phyloP scores from a whole-genome alignment of 345 rosid species.

The Populus euphratica region DNA sequence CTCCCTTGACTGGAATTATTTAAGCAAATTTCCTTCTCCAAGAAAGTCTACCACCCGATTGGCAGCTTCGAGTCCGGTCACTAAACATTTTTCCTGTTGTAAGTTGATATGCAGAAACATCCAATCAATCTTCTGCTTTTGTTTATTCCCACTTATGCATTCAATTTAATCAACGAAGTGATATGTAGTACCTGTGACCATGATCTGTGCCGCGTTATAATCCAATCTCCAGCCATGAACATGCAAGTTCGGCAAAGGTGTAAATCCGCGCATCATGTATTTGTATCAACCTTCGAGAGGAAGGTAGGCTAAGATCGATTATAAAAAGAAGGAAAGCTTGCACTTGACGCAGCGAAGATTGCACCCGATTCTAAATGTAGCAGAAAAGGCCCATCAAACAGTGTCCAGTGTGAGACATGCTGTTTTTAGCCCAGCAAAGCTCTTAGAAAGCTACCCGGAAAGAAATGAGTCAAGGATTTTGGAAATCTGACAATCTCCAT shows the following conservation, averaged over 20 bases:
- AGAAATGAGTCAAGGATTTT: constrained; percentile 48
- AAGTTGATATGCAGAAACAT: neutral
- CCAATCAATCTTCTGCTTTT: neutral
- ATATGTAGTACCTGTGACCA: constrained; percentile 48
- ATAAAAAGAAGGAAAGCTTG: neutral
- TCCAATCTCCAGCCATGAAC: constrained; percentile 75
- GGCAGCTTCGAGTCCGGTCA: constrained; percentile 52
- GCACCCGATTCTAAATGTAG: neutral
- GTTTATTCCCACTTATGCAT: neutral
- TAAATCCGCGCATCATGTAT: constrained; percentile 53
- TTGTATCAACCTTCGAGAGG: constrained; percentile 49
- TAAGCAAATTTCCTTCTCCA: constrained; percentile 47
- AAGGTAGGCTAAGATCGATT: neutral
- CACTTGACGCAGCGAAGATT: neutral
- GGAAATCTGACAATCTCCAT: constrained; percentile 45
- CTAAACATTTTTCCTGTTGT: constrained; percentile 49
- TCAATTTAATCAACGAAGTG: neutral
- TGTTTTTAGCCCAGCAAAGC: neutral
- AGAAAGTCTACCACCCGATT: constrained; percentile 45
- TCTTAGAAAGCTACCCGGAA: constrained; percentile 40
- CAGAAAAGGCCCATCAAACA: neutral
- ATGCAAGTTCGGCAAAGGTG: constrained; percentile 45
- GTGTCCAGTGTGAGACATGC: neutral
- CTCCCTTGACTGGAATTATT: constrained; percentile 52
- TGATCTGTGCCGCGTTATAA: constrained; percentile 55